A percentile compares a stretch with the other conserved stretches of the same genome.
phyloP scores from a whole-genome alignment of 768 basidiomycete species.

The Mycena metata region DNA sequence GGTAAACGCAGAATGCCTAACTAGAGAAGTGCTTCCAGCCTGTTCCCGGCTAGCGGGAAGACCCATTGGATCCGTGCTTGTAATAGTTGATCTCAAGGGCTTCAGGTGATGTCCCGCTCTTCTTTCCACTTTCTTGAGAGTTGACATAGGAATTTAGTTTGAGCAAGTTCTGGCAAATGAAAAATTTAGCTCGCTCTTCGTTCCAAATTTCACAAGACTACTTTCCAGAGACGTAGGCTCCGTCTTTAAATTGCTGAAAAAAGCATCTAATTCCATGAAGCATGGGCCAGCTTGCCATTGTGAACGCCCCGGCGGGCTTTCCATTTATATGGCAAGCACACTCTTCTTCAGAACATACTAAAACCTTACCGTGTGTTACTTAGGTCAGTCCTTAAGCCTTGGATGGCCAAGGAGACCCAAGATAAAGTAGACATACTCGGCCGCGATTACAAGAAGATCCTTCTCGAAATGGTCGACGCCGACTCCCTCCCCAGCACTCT shows the following conservation, averaged over 20 bases:
- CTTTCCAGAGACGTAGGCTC: conserved; percentile 79
- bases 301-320: conserved; percentile 82
- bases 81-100: conserved; percentile 79
- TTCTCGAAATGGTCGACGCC: conserved; percentile 72
- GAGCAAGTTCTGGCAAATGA: conserved; percentile 83
- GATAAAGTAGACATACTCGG: conserved; percentile 79
- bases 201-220: conserved; percentile 87
- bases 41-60: conserved; percentile 68
- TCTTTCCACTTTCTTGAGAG: too few species aligned
- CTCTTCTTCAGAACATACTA: too few species aligned
- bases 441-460: conserved; percentile 65
- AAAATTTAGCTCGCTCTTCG: conserved; percentile 68
- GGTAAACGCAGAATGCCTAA: conserved; percentile 69
- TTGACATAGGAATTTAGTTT: conserved; percentile 53
- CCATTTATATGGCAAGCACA: too few species aligned
- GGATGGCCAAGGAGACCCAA: conserved; percentile 80
- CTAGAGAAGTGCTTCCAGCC: conserved; percentile 77
- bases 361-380: too few species aligned
- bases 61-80: conserved; percentile 64
- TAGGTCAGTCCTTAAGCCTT: conserved; percentile 77
- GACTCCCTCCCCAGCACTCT: conserved; percentile 72
- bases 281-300: conserved; percentile 78
- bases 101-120: conserved; percentile 64
- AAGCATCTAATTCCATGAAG: conserved; percentile 48
- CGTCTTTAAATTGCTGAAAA: not conserved